A percentile compares a stretch with the other conserved stretches of the same genome.
These are phyloP conservation scores for Wickerhamiella brachini DNA, from an alignment of 805 yeast species.

Conservation along the genomic window DNA sequence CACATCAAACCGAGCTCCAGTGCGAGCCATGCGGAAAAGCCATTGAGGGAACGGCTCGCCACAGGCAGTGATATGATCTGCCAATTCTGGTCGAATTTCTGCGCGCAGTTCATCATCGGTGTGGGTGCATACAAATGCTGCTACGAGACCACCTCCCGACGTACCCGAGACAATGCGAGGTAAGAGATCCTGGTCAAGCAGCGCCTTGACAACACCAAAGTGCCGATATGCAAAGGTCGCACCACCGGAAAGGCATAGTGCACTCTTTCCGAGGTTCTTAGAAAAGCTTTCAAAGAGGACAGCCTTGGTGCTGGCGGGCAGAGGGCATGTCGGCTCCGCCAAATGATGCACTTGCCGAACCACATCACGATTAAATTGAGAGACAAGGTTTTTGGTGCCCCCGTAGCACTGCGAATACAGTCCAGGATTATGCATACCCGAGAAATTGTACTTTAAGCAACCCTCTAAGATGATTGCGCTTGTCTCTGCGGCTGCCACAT, in stretches of 20 bases:
- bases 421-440: constrained; percentile 61
- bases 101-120: constrained; percentile 50
- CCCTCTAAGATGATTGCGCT: constrained; percentile 45
- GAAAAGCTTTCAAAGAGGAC: constrained; percentile 42
- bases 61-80: constrained; percentile 54
- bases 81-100: constrained; percentile 46
- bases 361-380: constrained; percentile 40
- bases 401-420: constrained; percentile 61
- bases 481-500: constrained; percentile 26
- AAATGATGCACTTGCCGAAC: constrained; percentile 34
- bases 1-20: constrained; percentile 71
- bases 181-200: constrained; percentile 49
- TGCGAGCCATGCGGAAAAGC: constrained; percentile 50
- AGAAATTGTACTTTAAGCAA: constrained; percentile 59
- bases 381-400: constrained; percentile 55
- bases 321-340: constrained; percentile 21
- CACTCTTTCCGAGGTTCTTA: constrained; percentile 58
- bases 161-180: constrained; percentile 67
- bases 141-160: constrained; percentile 68
- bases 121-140: constrained; percentile 57
- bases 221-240: constrained; percentile 69
- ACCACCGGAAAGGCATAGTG: constrained; percentile 64
- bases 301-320: constrained; percentile 32
- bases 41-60: constrained; percentile 47
- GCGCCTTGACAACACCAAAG: constrained; percentile 60